Base-by-base conservation (phyloP, 208 protist genomes). In the Trypanosomatidae sp. region DNA sequence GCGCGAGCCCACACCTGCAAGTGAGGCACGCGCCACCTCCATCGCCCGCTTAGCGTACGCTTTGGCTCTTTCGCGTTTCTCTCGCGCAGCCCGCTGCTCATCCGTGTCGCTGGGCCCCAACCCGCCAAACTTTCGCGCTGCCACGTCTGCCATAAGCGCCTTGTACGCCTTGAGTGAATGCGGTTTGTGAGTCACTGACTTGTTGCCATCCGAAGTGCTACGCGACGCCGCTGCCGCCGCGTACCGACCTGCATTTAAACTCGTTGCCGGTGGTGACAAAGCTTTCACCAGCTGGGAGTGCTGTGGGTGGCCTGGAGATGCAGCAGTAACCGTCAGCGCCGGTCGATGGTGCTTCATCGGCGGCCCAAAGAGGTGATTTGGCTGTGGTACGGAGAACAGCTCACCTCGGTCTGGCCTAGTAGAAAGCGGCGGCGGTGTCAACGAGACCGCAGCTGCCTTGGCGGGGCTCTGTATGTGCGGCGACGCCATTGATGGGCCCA, bases 91-190 rank as follows among this genome's bases (percentile, higher is more conserved):
- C 1, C 90, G 88, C 73, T 94, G 90, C 59, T 75, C 90, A 62
- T 97, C 92, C 17, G 87, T 95, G 82, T 97, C 92, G 44, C 76
- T 83, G 1, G 87, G 88, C 0, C 90, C 92, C 25, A 95, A 69
- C 0, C 90, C 86, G n/a, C 91, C 86, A 2, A 46, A 60, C 59
- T 86, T 83, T 6, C 72, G 55, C 36, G 77, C 53, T 36, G 83
- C 79, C 13, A 89, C 76, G 49, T 85, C 65, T 19, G 85, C 76
- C 76, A 93, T 91, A 65, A 97, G 68, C 0, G 60, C n/a, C 65
- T 85, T 84, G 82, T 95, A 97, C 47, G 92, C 85, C 33, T 88
- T 71, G 9, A 95, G 69, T 4, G 81, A 84, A 80, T 92, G 86
- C 0, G 90, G 85, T 43, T 71, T 92, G 80, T 93, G 94, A 55